These are phyloP conservation scores for Hamigera avellanea DNA, from an alignment of 495 filamentous ascomycete species.

Conservation along the genomic window DNA sequence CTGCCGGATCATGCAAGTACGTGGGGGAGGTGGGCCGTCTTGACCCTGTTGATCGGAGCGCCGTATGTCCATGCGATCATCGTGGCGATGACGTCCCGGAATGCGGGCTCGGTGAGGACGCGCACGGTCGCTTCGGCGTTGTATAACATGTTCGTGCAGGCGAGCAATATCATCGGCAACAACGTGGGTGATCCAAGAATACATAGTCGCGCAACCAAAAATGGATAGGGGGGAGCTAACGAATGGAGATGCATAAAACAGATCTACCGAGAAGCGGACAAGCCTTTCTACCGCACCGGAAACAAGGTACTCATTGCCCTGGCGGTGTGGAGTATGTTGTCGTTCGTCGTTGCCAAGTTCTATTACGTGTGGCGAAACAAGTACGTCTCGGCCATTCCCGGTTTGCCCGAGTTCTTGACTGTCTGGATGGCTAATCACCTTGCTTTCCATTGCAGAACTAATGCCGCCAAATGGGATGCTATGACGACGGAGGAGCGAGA, in stretches of 20 bases:
- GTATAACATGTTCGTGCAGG: slow-evolving; percentile 71
- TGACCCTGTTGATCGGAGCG: slow-evolving; percentile 42
- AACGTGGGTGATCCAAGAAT: slow-evolving; percentile 50
- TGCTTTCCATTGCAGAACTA: slow-evolving; percentile 12
- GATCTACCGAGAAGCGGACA: slow-evolving; percentile 55
- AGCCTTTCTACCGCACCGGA: slow-evolving; percentile 53
- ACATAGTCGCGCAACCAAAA: too few relatives aligned
- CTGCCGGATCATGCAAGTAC: slow-evolving; percentile 22
- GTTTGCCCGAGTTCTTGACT: slow-evolving; percentile 1
- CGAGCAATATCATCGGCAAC: slow-evolving; percentile 46
- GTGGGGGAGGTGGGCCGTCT: slow-evolving; percentile 42
- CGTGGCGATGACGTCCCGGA: slow-evolving; percentile 54
- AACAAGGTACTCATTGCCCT: slow-evolving; percentile 54
- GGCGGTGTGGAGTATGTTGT: slow-evolving; percentile 35
- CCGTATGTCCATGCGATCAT: slow-evolving; percentile 57
- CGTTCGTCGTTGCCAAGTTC: slow-evolving; percentile 44
- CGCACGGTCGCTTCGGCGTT: slow-evolving; percentile 49
- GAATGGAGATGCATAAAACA: slow-evolving; percentile 7
- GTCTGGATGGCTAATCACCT: slow-evolving; percentile 3
- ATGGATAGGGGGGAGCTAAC: not conserved
- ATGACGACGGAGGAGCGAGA: slow-evolving; percentile 52
- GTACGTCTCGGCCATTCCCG: slow-evolving; percentile 13
- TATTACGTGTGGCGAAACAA: slow-evolving; percentile 56
- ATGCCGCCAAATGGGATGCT: slow-evolving; percentile 38
- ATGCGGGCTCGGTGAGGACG: slow-evolving; percentile 57